Percentiles rank a stretch among this genome's conserved stretches.
phyloP scores from a whole-genome alignment of 306 rosid species.

The Cucurbita moschata region DNA sequence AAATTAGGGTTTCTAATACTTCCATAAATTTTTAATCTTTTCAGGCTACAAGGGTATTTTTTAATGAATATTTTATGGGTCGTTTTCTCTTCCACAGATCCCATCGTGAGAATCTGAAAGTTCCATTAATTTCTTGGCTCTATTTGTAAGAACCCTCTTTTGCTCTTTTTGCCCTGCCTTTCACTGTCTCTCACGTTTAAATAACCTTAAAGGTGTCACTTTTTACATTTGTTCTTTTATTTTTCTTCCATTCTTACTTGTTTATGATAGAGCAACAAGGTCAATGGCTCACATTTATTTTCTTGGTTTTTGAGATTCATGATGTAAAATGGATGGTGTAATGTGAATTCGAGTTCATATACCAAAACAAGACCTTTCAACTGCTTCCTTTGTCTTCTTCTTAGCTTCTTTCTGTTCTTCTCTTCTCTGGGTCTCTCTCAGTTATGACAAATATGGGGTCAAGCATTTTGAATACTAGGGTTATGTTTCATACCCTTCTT shows the following conservation, averaged over 20 bases:
- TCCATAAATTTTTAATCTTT: not conserved
- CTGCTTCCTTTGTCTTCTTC: slow-evolving; percentile 5
- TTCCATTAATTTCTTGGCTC: not conserved
- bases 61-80: slow-evolving; percentile 9
- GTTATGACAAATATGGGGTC: slow-evolving; percentile 27
- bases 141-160: not conserved
- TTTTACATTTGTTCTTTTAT: not conserved
- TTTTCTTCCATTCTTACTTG: not conserved
- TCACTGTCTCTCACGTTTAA: slow-evolving; percentile 10
- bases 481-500: not conserved
- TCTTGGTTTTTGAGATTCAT: slow-evolving; percentile 20
- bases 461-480: slow-evolving; percentile 18
- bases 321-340: slow-evolving; percentile 21
- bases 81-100: slow-evolving; percentile 44
- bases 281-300: slow-evolving; percentile 23
- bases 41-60: not conserved
- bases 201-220: not conserved
- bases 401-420: slow-evolving; percentile 4
- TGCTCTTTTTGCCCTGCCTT: slow-evolving; percentile 12
- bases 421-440: slow-evolving; percentile 25
- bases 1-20: not conserved
- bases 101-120: slow-evolving; percentile 31
- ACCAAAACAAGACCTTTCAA: not conserved
- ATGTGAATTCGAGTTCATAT: slow-evolving; percentile 28
- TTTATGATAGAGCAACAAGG: slow-evolving; percentile 9